Evolutionary conservation across 768 basidiomycete species (phyloP).

Genomic region (Russula sp.): DNA sequence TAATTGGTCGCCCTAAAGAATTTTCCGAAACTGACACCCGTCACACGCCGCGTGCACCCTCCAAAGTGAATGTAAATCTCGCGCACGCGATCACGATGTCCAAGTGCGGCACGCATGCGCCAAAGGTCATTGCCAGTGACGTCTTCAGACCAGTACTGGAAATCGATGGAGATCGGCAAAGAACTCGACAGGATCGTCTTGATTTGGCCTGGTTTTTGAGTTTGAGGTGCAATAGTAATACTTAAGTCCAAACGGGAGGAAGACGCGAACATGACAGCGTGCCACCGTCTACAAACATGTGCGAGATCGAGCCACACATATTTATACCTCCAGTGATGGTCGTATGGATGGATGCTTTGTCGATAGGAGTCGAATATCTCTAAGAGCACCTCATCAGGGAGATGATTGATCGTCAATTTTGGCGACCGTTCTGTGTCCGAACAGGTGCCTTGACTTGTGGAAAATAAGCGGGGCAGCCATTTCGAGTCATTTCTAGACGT

Average conservation of each 20-base stretch:
- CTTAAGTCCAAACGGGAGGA: neutral
- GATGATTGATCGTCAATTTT: neutral
- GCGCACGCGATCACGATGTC: too few relatives aligned
- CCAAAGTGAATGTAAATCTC: neutral
- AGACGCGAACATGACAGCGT: neutral
- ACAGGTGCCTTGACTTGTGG: neutral
- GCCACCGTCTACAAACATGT: constrained; percentile 16
- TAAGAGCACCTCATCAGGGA: neutral
- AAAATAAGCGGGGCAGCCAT: neutral
- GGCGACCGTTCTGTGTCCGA: neutral
- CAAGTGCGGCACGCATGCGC: too few relatives aligned
- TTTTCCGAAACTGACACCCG: neutral
- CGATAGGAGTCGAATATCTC: neutral
- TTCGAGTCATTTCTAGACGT: neutral
- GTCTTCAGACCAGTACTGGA: too few relatives aligned
- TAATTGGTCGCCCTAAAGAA: neutral
- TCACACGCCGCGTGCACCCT: too few relatives aligned
- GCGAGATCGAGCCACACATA: constrained; percentile 29
- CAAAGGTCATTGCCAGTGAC: too few relatives aligned
- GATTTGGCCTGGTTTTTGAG: neutral
- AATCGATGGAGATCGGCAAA: constrained; percentile 4
- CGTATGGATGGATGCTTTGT: neutral
- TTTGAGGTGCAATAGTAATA: neutral
- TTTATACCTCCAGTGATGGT: neutral
- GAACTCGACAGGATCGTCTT: neutral